phyloP scores from a whole-genome alignment of 306 rosid genomes.

The Quercus glauca region DNA sequence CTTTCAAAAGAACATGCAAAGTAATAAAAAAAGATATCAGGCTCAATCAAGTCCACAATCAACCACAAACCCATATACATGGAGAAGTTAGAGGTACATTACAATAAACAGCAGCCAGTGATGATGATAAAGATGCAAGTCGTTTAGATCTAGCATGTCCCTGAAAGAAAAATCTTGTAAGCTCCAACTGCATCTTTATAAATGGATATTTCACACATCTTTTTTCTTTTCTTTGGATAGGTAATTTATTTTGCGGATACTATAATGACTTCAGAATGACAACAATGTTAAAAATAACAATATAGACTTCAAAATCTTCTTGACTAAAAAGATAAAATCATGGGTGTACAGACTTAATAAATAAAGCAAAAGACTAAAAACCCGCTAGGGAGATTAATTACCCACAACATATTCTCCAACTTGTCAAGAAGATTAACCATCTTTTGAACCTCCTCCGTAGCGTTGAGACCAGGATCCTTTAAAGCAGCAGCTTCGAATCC shows the following conservation, averaged over 20 bases:
- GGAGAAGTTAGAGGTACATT: slow-evolving; percentile 36
- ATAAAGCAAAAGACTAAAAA: neutral
- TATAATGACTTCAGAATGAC: neutral
- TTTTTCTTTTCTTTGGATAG: no score
- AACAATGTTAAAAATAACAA: neutral
- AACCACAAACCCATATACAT: slow-evolving; percentile 10
- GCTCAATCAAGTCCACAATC: slow-evolving; percentile 15
- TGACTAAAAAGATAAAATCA: neutral
- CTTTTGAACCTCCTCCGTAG: slow-evolving; percentile 76
- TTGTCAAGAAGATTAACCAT: slow-evolving; percentile 82
- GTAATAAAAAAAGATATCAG: neutral
- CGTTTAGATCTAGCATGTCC: slow-evolving; percentile 66
- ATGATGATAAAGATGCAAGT: slow-evolving; percentile 53
- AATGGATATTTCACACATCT: neutral
- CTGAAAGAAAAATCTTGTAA: slow-evolving; percentile 39
- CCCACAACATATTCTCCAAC: slow-evolving; percentile 72
- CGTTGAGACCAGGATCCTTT: slow-evolving; percentile 90
- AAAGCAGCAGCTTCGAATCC: slow-evolving; percentile 95
- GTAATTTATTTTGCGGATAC: neutral
- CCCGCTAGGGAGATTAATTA: slow-evolving; percentile 33
- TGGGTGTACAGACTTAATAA: neutral
- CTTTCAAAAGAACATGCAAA: slow-evolving; percentile 33
- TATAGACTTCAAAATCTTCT: neutral
- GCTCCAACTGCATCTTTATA: slow-evolving; percentile 12
- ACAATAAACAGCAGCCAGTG: slow-evolving; percentile 59